These are phyloP conservation scores for Brassica nigra DNA, from an alignment of 345 rosid species.

Conservation along the genomic window DNA sequence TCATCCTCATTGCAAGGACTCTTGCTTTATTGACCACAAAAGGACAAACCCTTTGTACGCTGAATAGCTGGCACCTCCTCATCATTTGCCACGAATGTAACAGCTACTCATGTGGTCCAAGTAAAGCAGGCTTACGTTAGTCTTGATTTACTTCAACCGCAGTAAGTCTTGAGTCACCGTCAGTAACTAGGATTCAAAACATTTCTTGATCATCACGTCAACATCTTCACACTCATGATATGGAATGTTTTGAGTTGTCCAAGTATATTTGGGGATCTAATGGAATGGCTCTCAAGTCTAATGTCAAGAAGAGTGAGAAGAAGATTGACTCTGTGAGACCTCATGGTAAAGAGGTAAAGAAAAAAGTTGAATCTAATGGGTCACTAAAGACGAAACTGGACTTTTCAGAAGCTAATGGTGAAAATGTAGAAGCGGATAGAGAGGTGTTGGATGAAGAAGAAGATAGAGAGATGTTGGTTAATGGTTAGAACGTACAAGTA, in stretches of 20 bases:
- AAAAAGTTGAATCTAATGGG: background rate
- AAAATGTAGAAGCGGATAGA: background rate
- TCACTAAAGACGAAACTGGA: background rate
- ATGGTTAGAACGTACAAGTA: background rate
- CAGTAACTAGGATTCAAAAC: no score
- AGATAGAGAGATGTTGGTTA: background rate
- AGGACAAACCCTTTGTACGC: no score
- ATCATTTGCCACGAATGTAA: no score
- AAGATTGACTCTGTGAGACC: background rate
- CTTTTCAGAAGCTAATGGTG: background rate
- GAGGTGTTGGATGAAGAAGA: background rate
- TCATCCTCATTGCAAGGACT: no score
- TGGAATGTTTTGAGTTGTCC: conserved; percentile 25
- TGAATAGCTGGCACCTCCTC: no score
- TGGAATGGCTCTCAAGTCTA: background rate
- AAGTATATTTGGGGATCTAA: conserved; percentile 43
- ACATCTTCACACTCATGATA: conserved; percentile 31
- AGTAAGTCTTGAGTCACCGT: no score
- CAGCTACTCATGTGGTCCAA: no score
- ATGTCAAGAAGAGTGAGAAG: background rate
- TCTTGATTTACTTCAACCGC: no score
- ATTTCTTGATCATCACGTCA: no score
- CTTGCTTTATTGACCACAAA: no score
- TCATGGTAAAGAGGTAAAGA: background rate
- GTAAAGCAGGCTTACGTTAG: no score